phyloP scores from a whole-genome alignment of 2,329 filamentous ascomycete genomes.

The Blastomyces gilchristii region DNA sequence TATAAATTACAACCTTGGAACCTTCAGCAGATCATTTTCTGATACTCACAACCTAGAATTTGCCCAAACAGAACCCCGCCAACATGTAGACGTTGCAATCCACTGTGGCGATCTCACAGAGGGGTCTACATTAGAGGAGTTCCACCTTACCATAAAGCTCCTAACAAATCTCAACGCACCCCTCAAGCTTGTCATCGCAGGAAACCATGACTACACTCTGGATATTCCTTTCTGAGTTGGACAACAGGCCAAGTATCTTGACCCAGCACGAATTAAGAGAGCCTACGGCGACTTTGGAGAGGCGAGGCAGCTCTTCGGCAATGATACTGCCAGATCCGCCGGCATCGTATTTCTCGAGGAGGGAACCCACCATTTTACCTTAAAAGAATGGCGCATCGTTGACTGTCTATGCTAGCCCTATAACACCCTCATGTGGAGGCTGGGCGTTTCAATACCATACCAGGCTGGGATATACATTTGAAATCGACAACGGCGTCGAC shows the following conservation, averaged over 20 bases:
- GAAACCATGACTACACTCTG: conserved; percentile 2
- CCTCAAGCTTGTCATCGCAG: conserved; percentile 6
- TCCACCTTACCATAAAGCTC: neutral
- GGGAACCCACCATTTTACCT: neutral
- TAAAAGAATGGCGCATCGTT: neutral
- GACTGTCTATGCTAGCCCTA: conserved; percentile 1
- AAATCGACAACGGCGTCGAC: neutral
- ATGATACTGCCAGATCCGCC: neutral
- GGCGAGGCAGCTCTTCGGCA: neutral
- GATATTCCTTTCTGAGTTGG: neutral
- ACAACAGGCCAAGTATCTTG: neutral
- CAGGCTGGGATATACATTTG: neutral
- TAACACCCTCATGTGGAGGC: neutral
- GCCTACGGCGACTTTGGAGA: neutral
- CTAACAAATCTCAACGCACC: neutral
- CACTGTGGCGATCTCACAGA: conserved; percentile 3
- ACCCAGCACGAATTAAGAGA: neutral
- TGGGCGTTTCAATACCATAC: neutral
- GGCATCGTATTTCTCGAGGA: conserved; percentile 2
- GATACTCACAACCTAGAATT: neutral
- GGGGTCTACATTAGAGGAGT: neutral
- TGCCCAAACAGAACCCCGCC: neutral
- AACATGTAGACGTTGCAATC: neutral
- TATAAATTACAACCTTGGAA: too few species aligned
- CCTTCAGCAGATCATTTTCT: neutral